These are phyloP conservation scores for Polytrichum formosum DNA, from an alignment of 225 moss, liverwort and hornwort species.

Conservation along the genomic window DNA sequence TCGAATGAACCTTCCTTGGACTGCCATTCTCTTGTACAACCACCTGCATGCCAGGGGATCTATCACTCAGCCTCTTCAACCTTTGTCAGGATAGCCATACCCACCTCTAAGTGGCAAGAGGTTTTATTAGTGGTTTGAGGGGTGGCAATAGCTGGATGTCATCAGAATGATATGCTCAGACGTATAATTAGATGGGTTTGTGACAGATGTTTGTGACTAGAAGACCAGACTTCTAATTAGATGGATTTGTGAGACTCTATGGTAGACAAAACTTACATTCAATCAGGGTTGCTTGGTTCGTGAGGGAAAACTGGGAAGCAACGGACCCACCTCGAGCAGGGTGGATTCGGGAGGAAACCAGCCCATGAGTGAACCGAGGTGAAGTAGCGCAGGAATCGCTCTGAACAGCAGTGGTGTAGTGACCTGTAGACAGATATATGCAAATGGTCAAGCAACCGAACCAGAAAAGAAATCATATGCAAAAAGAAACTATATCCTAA, in stretches of 20 bases:
- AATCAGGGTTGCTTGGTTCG: constrained; percentile 12
- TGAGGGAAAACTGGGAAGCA: constrained; percentile 15
- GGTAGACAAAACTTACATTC: constrained; percentile 10
- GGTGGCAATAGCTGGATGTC: background rate
- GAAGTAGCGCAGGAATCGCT: constrained; percentile 90
- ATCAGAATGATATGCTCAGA: background rate
- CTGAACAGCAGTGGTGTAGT: constrained; percentile 92
- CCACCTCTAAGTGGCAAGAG: background rate
- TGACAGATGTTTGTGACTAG: background rate
- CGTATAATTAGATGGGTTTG: background rate
- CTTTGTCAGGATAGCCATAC: background rate
- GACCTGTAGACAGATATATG: constrained; percentile 28
- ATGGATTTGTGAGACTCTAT: background rate
- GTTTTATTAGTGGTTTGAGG: too few relatives aligned
- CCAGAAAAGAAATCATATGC: too few relatives aligned
- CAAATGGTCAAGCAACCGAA: too few relatives aligned
- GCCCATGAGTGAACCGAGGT: constrained; percentile 74
- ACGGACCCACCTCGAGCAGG: constrained; percentile 36
- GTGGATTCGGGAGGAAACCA: constrained; percentile 73
- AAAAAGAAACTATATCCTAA: too few relatives aligned
- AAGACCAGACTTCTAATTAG: background rate
- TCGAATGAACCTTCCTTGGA: background rate
- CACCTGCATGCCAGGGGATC: constrained; percentile 2
- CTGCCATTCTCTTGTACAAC: background rate
- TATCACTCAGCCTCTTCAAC: constrained; percentile 10